These are phyloP conservation scores for Colletotrichum cereale DNA, from an alignment of 2,329 filamentous ascomycete species.

Conservation along the genomic window DNA sequence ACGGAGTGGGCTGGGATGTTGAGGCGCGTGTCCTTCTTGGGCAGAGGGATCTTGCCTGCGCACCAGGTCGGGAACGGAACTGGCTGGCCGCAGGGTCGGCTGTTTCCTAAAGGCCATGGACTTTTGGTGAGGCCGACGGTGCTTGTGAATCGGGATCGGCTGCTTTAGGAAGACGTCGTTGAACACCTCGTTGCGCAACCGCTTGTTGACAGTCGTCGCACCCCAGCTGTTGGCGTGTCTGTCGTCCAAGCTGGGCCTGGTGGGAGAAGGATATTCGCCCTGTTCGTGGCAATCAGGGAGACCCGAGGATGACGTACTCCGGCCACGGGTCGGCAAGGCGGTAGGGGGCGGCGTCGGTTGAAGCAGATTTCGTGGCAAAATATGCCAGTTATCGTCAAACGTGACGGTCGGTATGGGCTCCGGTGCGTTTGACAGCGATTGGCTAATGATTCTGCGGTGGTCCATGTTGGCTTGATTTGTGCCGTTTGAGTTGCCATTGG, in stretches of 20 bases:
- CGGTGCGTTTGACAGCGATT: slow-evolving; percentile 77
- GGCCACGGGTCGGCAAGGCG: slow-evolving; percentile 47
- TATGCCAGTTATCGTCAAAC: slow-evolving; percentile 93
- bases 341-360: slow-evolving; percentile 63
- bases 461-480: slow-evolving; percentile 38
- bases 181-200: slow-evolving; percentile 89
- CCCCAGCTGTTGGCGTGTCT: slow-evolving; percentile 81
- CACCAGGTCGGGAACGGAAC: slow-evolving; percentile 58
- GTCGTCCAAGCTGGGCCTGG: slow-evolving; percentile 63
- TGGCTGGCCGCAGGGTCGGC: slow-evolving; percentile 58
- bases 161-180: slow-evolving; percentile 91
- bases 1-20: slow-evolving; percentile 31
- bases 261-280: slow-evolving; percentile 23
- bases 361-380: slow-evolving; percentile 87
- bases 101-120: slow-evolving; percentile 67
- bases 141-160: slow-evolving; percentile 83
- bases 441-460: slow-evolving; percentile 68
- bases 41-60: slow-evolving; percentile 32
- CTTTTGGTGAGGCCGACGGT: slow-evolving; percentile 77
- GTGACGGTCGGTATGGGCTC: slow-evolving; percentile 88
- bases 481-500: slow-evolving; percentile 14
- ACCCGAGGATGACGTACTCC: slow-evolving; percentile 52
- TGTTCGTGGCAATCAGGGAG: slow-evolving; percentile 37
- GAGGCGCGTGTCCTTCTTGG: slow-evolving; percentile 35
- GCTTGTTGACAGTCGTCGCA: slow-evolving; percentile 90